A percentile compares a stretch with the other conserved stretches of the same genome.
Conservation (phyloP, 768 basidiomycete genomes). For the Paxillus rubicundulus region DNA sequence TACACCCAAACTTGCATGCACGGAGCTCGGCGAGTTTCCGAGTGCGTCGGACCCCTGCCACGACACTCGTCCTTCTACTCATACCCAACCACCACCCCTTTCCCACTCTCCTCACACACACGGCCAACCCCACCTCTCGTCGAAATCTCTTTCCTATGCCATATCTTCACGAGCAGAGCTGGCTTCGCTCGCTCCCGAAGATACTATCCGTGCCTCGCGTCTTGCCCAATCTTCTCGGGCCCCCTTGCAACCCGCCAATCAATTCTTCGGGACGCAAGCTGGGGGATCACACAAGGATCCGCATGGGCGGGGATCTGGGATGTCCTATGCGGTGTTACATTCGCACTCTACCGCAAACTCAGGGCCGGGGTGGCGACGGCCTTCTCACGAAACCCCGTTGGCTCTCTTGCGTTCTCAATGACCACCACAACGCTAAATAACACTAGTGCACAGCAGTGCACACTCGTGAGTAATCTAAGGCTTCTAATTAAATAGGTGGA, state of each 20-base stretch:
- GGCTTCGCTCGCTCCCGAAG: constrained; percentile 33
- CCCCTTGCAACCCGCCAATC: constrained; percentile 27
- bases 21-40: constrained; percentile 20
- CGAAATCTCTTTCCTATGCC: constrained; percentile 20
- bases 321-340: constrained; percentile 3
- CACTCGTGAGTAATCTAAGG: constrained; percentile 8
- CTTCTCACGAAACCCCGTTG: constrained; percentile 10
- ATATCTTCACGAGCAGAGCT: constrained; percentile 40
- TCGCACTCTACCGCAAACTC: constrained; percentile 10
- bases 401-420: constrained; percentile 4
- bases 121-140: not conserved
- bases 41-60: constrained; percentile 5
- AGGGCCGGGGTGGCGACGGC: constrained; percentile 10
- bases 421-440: not conserved
- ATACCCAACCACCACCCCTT: constrained; percentile 5
- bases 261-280: constrained; percentile 15
- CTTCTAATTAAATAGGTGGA: constrained; percentile 11
- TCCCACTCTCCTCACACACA: not conserved
- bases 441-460: not conserved
- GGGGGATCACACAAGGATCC: constrained; percentile 11
- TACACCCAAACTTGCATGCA: constrained; percentile 23
- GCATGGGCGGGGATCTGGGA: constrained; percentile 1
- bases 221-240: constrained; percentile 15
- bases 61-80: constrained; percentile 6
- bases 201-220: constrained; percentile 40